Percentiles rank a stretch among this genome's conserved stretches.
phyloP scores from a whole-genome alignment of 23 red algal genomes.

The Agarophyton chilense region DNA sequence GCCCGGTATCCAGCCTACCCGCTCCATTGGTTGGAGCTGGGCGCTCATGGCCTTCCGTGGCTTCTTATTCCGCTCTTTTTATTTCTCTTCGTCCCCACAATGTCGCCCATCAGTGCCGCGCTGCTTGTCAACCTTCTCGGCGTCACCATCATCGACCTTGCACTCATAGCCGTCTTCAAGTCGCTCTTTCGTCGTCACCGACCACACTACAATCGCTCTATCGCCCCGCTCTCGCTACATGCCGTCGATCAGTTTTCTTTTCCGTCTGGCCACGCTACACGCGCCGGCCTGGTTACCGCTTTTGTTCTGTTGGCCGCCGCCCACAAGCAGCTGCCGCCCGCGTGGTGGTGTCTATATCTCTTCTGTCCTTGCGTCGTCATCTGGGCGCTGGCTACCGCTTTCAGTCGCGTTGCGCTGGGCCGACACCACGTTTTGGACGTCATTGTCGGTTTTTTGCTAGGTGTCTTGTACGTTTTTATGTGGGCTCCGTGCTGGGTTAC shows the following conservation, averaged over 20 bases:
- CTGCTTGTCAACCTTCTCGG: conserved; percentile 50
- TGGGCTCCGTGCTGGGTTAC: conserved; percentile 57
- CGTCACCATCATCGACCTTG: conserved; percentile 59
- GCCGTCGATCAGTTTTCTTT: conserved; percentile 84
- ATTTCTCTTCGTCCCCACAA: conserved; percentile 19
- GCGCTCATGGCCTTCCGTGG: conserved; percentile 81
- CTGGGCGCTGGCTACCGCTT: conserved; percentile 45
- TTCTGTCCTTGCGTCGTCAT: conserved; percentile 4
- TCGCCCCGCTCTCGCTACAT: conserved; percentile 51
- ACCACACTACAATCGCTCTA: conserved; percentile 71
- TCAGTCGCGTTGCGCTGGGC: conserved; percentile 72
- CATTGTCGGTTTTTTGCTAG: conserved; percentile 60
- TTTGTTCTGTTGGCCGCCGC: conserved; percentile 24
- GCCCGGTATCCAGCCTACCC: conserved; percentile 24
- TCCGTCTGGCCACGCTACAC: conserved; percentile 79
- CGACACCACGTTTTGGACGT: conserved; percentile 81
- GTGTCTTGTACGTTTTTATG: conserved; percentile 40
- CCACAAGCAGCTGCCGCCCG: not conserved
- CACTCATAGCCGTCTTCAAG: conserved; percentile 62
- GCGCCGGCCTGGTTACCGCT: conserved; percentile 44
- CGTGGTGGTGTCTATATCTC: not conserved
- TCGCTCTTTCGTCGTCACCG: conserved; percentile 48
- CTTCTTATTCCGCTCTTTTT: conserved; percentile 29
- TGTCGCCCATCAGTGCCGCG: conserved; percentile 9
- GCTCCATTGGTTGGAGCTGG: conserved; percentile 57